Evolutionary conservation across 257 asterid genomes (phyloP), one percentile per base, ranked within the genome.

Genomic region (Plantago ovata): DNA sequence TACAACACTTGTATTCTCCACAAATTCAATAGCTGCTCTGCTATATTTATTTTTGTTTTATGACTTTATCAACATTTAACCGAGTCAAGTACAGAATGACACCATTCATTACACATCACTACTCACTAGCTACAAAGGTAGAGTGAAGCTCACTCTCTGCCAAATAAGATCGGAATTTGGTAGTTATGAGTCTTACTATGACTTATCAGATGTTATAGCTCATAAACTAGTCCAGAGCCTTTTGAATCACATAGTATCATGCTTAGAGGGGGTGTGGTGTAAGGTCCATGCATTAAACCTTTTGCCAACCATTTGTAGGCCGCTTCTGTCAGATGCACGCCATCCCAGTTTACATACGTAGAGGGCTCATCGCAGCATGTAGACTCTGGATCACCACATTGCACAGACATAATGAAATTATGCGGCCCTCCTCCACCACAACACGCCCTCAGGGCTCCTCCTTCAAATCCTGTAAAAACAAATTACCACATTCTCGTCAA

Each of bases 251-350:
- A 50, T 32, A n/a, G n/a, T n/a, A 50, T 7, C n/a, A 20, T 50
- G 38, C 1, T 49, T 49, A 48, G 33, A 48, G 54, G 54, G 18
- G 65, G 68, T 53, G 38, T 20, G 14, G 83, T 65, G 41, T 38
- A 73, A 14, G 59, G 58, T 10, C 67, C 71, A 61, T 46, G 13
- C 6, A 74, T 22, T 10, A 77, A 62, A 12, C 12, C 66, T 2
- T 9, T 13, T 0, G 83, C 71, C 0, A 80, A 59, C 67, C 6
- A 38, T 44, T 54, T 46, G 52, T 80, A 65, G 7, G 81, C 78
- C 10, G 77, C 80, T 51, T 80, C 83, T 0, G 81, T 80, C 0
- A 65, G 60, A 56, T 77, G 86, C 2, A 70, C 0, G 1, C 81
- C 82, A 4, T 79, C 85, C 80, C 80, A 76, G 32, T 57, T 64